Base-by-base conservation (phyloP, 176 grass and related monocot species). In the Phyllostachys edulis region DNA sequence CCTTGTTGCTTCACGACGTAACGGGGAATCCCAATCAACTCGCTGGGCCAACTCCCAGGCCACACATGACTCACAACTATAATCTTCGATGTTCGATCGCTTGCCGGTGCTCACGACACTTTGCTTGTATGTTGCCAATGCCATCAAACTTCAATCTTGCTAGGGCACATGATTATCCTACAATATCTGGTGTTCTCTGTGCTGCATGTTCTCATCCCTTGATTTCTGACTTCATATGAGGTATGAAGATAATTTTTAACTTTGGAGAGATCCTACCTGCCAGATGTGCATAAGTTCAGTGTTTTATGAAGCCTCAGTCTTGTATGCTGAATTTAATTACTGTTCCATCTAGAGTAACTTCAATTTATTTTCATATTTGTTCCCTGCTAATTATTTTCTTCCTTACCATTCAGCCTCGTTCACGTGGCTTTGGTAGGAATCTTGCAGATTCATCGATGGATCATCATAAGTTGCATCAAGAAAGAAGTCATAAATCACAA, bases 371-470 rank as follows among this genome's bases (percentile, higher is more conserved):
- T 65, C 1, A 15, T 24, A 63, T 59, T 26, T 88, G 24, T 44
- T 50, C 15, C 20, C 32, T 85, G 36, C 75, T 93, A 80, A 89
- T 56, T 84, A 7, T 39, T 77, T 78, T 73, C 39, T 52, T 21
- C n/a, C 27, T 80, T 76, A 21, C 16, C 9, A 40, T 83, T 66
- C 73, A 90, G 88, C 83, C 73, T 21, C 88, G 77, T 87, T 86
- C 67, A 82, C 73, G 83, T 82, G 87, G 85, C 59, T 90, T 92
- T 49, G 73, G 85, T 59, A 85, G 69, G 69, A 78, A 88, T 78
- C 44, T 69, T 76, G 52, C 61, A 63, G 70, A 81, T 78, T 90
- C 71, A 56, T 83, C 87, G 67, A 75, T 42, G 24, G 75, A 84
- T 45, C 81, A 88, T 66, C 87, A 88, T 54, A 84, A 85, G 9